phyloP scores from a whole-genome alignment of 371 early-diverging fungal genomes.

The Mucor indicus region DNA sequence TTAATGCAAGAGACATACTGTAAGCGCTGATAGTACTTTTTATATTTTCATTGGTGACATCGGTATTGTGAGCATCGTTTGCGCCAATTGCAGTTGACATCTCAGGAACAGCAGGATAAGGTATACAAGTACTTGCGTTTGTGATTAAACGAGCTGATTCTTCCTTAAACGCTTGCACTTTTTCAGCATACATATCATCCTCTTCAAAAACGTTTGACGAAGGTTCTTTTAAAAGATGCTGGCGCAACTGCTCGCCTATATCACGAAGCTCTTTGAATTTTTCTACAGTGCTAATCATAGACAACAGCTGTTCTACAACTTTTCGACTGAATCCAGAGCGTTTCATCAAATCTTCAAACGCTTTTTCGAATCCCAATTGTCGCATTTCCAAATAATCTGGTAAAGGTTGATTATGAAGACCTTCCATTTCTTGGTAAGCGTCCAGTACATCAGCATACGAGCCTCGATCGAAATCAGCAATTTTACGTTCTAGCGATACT shows the following conservation, averaged over 20 bases:
- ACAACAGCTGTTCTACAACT: conserved; percentile 43
- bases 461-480: conserved; percentile 41
- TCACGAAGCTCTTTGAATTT: conserved; percentile 31
- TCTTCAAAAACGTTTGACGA: conserved; percentile 4
- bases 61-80: conserved; percentile 23
- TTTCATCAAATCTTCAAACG: conserved; percentile 43
- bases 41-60: conserved; percentile 38
- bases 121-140: conserved; percentile 27
- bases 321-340: conserved; percentile 41
- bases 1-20: conserved; percentile 36
- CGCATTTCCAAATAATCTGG: conserved; percentile 44
- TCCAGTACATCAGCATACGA: conserved; percentile 35
- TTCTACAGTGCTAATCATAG: conserved; percentile 28
- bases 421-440: conserved; percentile 48
- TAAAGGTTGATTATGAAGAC: conserved; percentile 13
- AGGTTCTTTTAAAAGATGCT: conserved; percentile 18
- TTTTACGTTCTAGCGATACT: conserved; percentile 29
- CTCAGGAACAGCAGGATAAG: conserved; percentile 36
- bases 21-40: conserved; percentile 30
- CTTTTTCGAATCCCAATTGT: conserved; percentile 45
- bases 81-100: conserved; percentile 40
- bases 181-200: conserved; percentile 23
- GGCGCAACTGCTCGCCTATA: conserved; percentile 35
- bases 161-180: conserved; percentile 32
- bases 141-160: conserved; percentile 38